Conservation (phyloP, 805 yeast species). For the Nakazawaea populi region DNA sequence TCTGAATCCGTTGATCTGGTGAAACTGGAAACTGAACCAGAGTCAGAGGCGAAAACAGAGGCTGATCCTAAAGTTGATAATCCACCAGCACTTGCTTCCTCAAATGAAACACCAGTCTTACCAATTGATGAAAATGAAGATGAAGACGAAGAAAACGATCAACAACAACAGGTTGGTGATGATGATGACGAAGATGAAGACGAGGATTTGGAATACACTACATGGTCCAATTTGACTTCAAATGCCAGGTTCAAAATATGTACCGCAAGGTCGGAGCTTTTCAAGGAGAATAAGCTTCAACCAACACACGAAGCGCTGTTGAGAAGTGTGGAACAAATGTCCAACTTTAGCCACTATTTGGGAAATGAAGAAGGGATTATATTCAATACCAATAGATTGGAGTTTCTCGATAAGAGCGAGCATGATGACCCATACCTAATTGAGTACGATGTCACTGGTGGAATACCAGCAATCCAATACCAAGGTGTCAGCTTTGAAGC, state of each 20-base stretch:
- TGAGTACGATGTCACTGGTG: slow-evolving; percentile 83
- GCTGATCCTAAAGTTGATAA: background rate
- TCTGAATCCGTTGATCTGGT: background rate
- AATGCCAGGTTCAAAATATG: slow-evolving; percentile 74
- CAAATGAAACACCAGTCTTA: slow-evolving; percentile 1
- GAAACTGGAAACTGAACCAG: background rate
- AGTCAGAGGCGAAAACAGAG: background rate
- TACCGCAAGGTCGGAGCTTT: slow-evolving; percentile 58
- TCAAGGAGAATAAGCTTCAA: slow-evolving; percentile 54
- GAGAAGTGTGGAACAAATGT: slow-evolving; percentile 65
- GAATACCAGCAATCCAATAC: slow-evolving; percentile 61
- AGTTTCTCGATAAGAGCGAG: slow-evolving; percentile 37
- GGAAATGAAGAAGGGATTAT: slow-evolving; percentile 29
- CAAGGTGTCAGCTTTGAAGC: slow-evolving; percentile 45
- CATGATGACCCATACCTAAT: slow-evolving; percentile 59
- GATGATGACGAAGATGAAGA: slow-evolving; percentile 46
- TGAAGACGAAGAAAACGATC: slow-evolving; percentile 32
- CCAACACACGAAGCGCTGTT: slow-evolving; percentile 64
- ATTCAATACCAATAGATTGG: slow-evolving; percentile 22
- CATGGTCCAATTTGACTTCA: slow-evolving; percentile 83
- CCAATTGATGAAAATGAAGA: slow-evolving; percentile 40
- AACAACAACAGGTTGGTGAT: slow-evolving; percentile 15
- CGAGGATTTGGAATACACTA: slow-evolving; percentile 71
- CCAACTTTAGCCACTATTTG: slow-evolving; percentile 43
- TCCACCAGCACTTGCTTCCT: background rate